Percentiles rank a stretch among this genome's conserved stretches.
phyloP scores from a whole-genome alignment of 306 rosid genomes.

The Trichosanthes truncata region DNA sequence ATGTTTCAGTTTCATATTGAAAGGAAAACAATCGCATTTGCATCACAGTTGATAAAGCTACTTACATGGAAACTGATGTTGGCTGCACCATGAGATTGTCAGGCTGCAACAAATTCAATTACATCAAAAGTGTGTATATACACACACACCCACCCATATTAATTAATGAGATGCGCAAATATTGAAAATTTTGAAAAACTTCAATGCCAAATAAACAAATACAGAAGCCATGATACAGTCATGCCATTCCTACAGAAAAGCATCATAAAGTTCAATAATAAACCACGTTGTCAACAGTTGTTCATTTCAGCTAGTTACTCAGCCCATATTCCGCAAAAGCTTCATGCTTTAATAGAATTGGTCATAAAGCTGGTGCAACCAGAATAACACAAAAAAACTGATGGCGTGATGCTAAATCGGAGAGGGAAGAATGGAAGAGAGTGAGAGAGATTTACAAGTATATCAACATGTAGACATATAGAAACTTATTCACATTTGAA shows the following conservation, averaged over 20 bases:
- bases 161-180: not conserved
- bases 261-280: not conserved
- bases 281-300: not conserved
- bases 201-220: not conserved
- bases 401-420: not conserved
- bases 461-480: not conserved
- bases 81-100: slow-evolving; percentile 66
- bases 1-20: not conserved
- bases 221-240: not conserved
- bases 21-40: not conserved
- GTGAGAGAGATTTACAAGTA: not conserved
- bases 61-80: slow-evolving; percentile 83
- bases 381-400: not conserved
- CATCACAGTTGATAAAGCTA: not conserved
- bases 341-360: not conserved
- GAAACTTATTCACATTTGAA: not conserved
- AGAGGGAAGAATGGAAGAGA: not conserved
- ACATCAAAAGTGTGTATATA: not conserved
- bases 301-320: not conserved
- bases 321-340: not conserved
- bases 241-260: not conserved
- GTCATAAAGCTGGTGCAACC: not conserved
- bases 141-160: no score
- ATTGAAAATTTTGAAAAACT: not conserved
- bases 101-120: slow-evolving; percentile 40